These are phyloP conservation scores for Bremia lactucae DNA, from an alignment of 352 stramenopile genomes.

Conservation along the genomic window DNA sequence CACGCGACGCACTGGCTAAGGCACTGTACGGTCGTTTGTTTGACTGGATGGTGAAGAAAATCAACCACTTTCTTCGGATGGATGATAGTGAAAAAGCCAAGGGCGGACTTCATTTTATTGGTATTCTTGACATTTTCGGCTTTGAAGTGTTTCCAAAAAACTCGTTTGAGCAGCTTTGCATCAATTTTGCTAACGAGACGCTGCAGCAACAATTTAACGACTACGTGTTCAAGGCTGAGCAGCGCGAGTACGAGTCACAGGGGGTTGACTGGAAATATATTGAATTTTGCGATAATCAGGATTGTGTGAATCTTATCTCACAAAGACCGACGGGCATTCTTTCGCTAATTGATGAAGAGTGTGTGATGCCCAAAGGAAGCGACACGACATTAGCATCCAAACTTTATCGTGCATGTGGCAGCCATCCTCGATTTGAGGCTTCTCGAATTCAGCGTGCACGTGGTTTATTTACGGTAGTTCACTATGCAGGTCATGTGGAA, in stretches of 20 bases:
- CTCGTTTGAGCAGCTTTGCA: slow-evolving; percentile 86
- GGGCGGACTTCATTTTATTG: slow-evolving; percentile 65
- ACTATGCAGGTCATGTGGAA: slow-evolving; percentile 77
- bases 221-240: slow-evolving; percentile 83
- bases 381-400: slow-evolving; percentile 77
- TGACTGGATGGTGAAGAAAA: slow-evolving; percentile 82
- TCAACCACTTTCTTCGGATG: slow-evolving; percentile 80
- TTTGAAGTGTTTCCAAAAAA: slow-evolving; percentile 89
- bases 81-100: slow-evolving; percentile 63
- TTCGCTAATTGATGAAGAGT: slow-evolving; percentile 84
- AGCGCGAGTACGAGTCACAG: slow-evolving; percentile 74
- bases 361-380: slow-evolving; percentile 73
- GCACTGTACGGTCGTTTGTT: slow-evolving; percentile 85
- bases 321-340: slow-evolving; percentile 76
- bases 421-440: slow-evolving; percentile 51
- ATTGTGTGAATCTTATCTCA: slow-evolving; percentile 86
- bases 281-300: slow-evolving; percentile 80
- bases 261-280: slow-evolving; percentile 82
- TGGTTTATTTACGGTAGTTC: slow-evolving; percentile 63
- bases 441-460: slow-evolving; percentile 70
- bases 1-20: slow-evolving; percentile 71
- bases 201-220: slow-evolving; percentile 85
- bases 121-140: slow-evolving; percentile 88
- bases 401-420: slow-evolving; percentile 58
- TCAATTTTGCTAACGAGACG: slow-evolving; percentile 87